Conservation (phyloP, 2,329 filamentous ascomycete species). For the Trichophyton mentagrophytes region DNA sequence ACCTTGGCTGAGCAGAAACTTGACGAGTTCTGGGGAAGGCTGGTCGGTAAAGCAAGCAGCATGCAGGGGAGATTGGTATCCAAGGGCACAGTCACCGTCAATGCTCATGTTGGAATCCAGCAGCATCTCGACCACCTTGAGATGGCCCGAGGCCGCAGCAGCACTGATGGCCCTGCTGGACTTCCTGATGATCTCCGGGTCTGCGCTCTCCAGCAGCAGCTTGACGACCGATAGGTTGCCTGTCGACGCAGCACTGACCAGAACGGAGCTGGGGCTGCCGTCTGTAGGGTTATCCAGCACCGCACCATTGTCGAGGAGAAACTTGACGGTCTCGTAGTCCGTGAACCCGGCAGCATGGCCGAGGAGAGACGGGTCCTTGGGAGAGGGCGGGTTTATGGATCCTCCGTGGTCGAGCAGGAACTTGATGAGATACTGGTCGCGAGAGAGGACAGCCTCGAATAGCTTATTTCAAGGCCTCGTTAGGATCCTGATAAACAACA, state of each 20-base stretch:
- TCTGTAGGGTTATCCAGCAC: neutral
- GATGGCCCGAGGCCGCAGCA: neutral
- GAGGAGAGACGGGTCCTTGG: neutral
- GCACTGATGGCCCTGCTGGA: neutral
- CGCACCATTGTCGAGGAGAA: neutral
- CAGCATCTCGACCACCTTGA: neutral
- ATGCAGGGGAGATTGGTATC: neutral
- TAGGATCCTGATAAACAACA: neutral
- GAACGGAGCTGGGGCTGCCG: neutral
- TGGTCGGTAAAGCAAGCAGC: neutral
- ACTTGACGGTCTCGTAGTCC: conserved; percentile 4
- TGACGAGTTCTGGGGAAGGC: neutral
- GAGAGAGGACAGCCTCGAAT: conserved; percentile 2
- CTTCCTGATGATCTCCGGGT: neutral
- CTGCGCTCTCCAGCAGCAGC: neutral
- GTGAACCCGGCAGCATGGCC: conserved; percentile 3
- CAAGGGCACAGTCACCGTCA: neutral
- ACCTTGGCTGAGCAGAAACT: neutral
- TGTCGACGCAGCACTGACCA: neutral
- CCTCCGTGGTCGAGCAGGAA: conserved; percentile 4
- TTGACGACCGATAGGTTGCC: neutral
- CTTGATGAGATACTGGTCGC: conserved; percentile 2
- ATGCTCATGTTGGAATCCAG: neutral
- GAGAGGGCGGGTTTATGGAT: neutral
- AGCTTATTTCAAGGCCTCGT: neutral